Conservation (phyloP, 2,329 filamentous ascomycete genomes). For the Fusarium denticulatum region DNA sequence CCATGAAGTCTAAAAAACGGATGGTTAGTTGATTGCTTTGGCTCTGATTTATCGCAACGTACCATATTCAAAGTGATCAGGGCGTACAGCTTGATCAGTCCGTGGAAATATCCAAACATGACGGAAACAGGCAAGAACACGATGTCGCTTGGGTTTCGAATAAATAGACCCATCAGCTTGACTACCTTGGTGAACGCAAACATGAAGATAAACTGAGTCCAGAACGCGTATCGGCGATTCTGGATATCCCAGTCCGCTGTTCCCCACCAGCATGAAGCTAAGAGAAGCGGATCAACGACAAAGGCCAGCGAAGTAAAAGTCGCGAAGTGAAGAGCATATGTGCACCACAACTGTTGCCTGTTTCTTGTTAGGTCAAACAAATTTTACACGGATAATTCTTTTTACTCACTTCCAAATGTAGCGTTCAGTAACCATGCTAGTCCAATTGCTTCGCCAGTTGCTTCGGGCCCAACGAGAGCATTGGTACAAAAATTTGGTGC, state of each 20-base stretch:
- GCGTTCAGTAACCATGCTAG: constrained; percentile 84
- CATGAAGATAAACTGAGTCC: constrained; percentile 76
- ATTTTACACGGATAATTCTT: not conserved
- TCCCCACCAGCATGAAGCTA: constrained; percentile 75
- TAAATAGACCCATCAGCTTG: constrained; percentile 88
- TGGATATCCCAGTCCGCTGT: constrained; percentile 68
- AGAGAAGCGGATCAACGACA: constrained; percentile 77
- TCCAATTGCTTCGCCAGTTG: constrained; percentile 98
- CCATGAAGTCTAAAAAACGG: constrained; percentile 80
- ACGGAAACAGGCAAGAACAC: constrained; percentile 85
- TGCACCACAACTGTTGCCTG: constrained; percentile 92
- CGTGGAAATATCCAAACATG: constrained; percentile 91
- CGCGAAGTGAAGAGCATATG: constrained; percentile 91
- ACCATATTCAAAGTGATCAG: constrained; percentile 85
- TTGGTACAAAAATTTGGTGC: constrained; percentile 89
- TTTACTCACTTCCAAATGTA: constrained; percentile 85
- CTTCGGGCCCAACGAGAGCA: constrained; percentile 95
- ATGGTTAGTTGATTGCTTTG: constrained; percentile 19
- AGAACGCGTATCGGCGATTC: constrained; percentile 65
- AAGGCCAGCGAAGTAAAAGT: constrained; percentile 92
- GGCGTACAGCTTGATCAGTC: constrained; percentile 90
- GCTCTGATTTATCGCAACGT: constrained; percentile 52
- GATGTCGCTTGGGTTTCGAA: constrained; percentile 83
- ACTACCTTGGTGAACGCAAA: constrained; percentile 86
- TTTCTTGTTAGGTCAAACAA: constrained; percentile 29